phyloP scores from a whole-genome alignment of 1,284 basidiomycete genomes.

The Crucibulum parvulum region DNA sequence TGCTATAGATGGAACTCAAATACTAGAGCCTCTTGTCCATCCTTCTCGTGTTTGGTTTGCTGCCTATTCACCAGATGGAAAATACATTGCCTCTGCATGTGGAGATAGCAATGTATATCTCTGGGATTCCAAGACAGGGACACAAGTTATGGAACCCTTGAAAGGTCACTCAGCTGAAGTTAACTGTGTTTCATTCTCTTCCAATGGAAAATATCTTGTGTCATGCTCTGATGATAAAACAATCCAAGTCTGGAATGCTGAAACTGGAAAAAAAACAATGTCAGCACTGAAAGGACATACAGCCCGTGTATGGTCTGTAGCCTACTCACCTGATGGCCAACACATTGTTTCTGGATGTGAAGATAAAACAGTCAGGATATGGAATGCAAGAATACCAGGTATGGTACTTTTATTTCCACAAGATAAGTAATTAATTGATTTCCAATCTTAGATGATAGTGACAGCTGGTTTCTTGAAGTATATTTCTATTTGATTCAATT shows the following conservation, averaged over 20 bases:
- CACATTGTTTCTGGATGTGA: not conserved
- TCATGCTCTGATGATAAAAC: slow-evolving; percentile 17
- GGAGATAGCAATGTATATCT: no score
- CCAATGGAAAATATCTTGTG: slow-evolving; percentile 14
- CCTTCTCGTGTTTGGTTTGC: no score
- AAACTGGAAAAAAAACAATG: slow-evolving; percentile 2
- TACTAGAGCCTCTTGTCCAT: not conserved
- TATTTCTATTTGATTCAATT: no score
- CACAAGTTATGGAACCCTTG: not conserved
- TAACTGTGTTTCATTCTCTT: slow-evolving; percentile 15
- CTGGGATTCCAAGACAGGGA: no score
- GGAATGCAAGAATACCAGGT: slow-evolving; percentile 5
- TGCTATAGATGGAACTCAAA: slow-evolving; percentile 1
- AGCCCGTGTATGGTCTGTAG: slow-evolving; percentile 10
- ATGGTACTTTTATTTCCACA: no score
- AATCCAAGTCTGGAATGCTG: slow-evolving; percentile 17
- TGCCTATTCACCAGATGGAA: no score
- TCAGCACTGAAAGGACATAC: slow-evolving; percentile 9
- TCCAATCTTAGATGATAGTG: no score
- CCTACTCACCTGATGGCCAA: slow-evolving; percentile 17
- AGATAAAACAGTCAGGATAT: not conserved
- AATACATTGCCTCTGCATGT: slow-evolving; percentile 2
- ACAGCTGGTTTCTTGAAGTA: no score
- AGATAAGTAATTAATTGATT: no score
- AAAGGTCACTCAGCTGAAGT: slow-evolving; percentile 10